Evolutionary conservation across 768 basidiomycete species (phyloP).

Genomic region (Tremella mesenterica): DNA sequence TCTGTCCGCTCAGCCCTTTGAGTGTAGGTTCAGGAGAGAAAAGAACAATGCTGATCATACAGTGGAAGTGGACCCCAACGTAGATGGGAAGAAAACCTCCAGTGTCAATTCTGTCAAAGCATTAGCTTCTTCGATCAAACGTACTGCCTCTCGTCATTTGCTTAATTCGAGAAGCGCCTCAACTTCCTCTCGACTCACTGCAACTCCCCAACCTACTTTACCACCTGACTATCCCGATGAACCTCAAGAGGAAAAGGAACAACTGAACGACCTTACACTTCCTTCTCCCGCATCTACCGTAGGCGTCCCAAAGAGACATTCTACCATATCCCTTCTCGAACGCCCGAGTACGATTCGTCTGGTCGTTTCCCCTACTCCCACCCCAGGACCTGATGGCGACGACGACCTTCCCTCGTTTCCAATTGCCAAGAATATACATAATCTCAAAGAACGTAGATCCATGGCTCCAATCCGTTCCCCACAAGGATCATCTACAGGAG

Average conservation of each 20-base stretch:
- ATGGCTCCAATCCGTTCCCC: constrained; percentile 21
- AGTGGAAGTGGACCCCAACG: background rate
- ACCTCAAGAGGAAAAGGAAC: constrained; percentile 18
- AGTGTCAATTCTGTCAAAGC: constrained; percentile 1
- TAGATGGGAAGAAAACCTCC: background rate
- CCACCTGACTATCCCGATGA: background rate
- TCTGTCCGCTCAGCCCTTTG: too few relatives aligned
- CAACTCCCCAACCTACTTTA: background rate
- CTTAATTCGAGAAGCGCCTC: constrained; percentile 1
- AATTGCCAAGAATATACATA: constrained; percentile 7
- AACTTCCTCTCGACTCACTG: background rate
- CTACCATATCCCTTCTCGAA: constrained; percentile 21
- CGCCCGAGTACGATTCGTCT: constrained; percentile 31
- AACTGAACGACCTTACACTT: constrained; percentile 9
- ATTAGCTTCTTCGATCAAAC: constrained; percentile 14
- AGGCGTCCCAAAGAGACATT: constrained; percentile 33
- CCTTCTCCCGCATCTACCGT: constrained; percentile 39
- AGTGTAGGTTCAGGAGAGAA: background rate
- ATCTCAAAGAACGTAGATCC: constrained; percentile 22
- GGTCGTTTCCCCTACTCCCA: constrained; percentile 23
- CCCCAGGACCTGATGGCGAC: constrained; percentile 7
- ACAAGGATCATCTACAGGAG: constrained; percentile 1
- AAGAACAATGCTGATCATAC: background rate
- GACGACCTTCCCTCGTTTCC: constrained; percentile 30
- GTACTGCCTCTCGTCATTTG: constrained; percentile 5